Base-by-base conservation (phyloP, 352 stramenopile genomes). In the Achlya hypogyna region DNA sequence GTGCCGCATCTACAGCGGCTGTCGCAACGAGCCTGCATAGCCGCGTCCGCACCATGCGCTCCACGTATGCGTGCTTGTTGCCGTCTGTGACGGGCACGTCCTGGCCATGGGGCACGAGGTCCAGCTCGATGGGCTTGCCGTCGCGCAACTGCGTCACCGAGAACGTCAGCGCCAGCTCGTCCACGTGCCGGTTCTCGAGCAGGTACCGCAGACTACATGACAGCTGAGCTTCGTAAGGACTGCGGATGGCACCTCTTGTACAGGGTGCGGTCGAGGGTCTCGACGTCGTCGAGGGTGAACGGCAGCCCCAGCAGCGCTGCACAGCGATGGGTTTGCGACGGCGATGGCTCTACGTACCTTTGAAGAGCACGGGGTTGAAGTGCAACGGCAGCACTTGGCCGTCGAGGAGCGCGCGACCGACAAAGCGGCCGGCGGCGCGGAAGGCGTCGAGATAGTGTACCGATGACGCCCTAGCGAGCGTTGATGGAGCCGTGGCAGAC, bases 1-100 rank as follows among this genome's bases (percentile, higher is more conserved):
- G 71, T 96, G 98, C 34, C 88, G 79, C 27, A 98, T 79, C 66
- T 88, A 93, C 10, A 96, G 78, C 22, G 2, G 22, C 18, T 22
- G 4, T 60, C 25, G 23, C 12, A 47, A 25, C 1, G 9, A 16
- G 53, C n/a, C 20, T 47, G 31, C 25, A 5, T n/a, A n/a, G n/a
- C n/a, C n/a, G n/a, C n/a, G n/a, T n/a, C n/a, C n/a, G 54, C 35
- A 98, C 75, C 69, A 98, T 93, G 4, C 95, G 81, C 28, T 88
- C 74, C 38, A 99, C 82, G 78, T 98, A 99, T 69, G 98, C 89
- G 58, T 94, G 79, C 53, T 95, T 96, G 78, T 98, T 99, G 27
- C 90, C 88, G 20, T 88, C 87, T 0, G 94, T 98, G 40, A 99
- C 96, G 51, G 93, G 75, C 54, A 98, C 90, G 51, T 93, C 76